phyloP scores from a whole-genome alignment of 2,329 filamentous ascomycete species.

The Diplodia mutila region DNA sequence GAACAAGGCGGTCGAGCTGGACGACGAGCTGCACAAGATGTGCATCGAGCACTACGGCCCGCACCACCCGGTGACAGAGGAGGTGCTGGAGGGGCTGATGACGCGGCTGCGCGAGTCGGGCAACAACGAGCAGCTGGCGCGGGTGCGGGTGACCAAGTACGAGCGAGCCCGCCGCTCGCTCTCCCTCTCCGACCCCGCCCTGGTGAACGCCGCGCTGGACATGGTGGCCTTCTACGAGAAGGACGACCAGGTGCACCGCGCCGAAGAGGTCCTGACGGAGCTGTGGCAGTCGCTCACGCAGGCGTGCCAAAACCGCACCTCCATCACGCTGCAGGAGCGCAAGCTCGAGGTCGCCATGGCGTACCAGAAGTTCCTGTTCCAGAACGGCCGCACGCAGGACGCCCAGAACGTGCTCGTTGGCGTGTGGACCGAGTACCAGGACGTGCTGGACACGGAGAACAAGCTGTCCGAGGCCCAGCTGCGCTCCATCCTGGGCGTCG shows the following conservation, averaged over 20 bases:
- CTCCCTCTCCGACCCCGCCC: background rate
- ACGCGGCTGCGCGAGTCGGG: background rate
- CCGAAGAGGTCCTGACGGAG: slow-evolving; percentile 32
- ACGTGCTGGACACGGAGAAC: background rate
- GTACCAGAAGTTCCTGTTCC: background rate
- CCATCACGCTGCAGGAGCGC: background rate
- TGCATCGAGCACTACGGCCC: slow-evolving; percentile 31
- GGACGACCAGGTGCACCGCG: slow-evolving; percentile 30
- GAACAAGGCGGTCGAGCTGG: slow-evolving; percentile 31
- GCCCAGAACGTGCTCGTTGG: slow-evolving; percentile 5
- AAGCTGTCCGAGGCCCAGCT: background rate
- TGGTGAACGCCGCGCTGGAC: background rate
- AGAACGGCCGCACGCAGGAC: background rate
- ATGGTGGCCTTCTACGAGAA: slow-evolving; percentile 29
- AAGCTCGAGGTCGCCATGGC: slow-evolving; percentile 9
- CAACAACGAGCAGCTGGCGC: background rate
- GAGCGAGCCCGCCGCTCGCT: background rate
- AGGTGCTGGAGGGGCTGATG: slow-evolving; percentile 31
- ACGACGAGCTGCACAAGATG: slow-evolving; percentile 31
- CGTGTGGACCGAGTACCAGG: slow-evolving; percentile 5
- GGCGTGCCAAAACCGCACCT: background rate
- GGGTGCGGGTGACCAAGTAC: background rate
- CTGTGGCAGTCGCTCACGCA: slow-evolving; percentile 1
- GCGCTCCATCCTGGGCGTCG: slow-evolving; percentile 34
- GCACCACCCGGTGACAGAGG: slow-evolving; percentile 31